Base-by-base conservation (phyloP, 148 eudicot species). In the Suaeda aralocaspica region DNA sequence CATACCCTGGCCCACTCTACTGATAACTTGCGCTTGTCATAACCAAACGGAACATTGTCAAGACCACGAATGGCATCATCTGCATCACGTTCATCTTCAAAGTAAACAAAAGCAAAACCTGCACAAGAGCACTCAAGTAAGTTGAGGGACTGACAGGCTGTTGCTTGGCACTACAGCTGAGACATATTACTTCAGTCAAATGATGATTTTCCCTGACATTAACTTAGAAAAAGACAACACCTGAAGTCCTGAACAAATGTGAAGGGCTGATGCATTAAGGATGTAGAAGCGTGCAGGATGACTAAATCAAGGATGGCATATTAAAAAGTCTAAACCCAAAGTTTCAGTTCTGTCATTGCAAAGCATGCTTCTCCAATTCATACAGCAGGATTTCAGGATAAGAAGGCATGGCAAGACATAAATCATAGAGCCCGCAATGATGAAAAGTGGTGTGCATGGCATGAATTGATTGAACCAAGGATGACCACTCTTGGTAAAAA, bases 1-100 rank as follows among this genome's bases (percentile, higher is more conserved):
- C 80, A 58, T 74, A 93, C 98, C 95, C 79, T 87, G 21, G 98
- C 92, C 98, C 98, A 93, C 79, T 93, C 98, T 71, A 93, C 95
- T 0, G 98, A 90, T 63, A 93, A 71, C 63, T 73, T 83, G 53
- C 95, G 96, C 81, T 81, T 86, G 78, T 87, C 96, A 73, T 78
- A 78, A 16, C 98, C 98, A 81, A 93, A 93, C n/a, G 98, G 87
- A 34, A 66, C 61, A 61, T 83, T 80, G 84, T 93, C 95, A 73
- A 93, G 92, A 74, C 75, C 75, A 68, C 86, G 88, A 72, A 93
- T 87, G 31, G 98, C 95, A 79, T 93, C 95, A 41, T 79, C 84
- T 33, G 92, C 98, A 73, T 90, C 96, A 68, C 84, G 92, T 61
- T 93, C 96, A 82, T 90, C 91, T 77, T 88, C 92, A 65, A 88